Percentiles rank a stretch among this genome's conserved stretches.
These are phyloP conservation scores for Pythium phragmiticola DNA, from an alignment of 352 stramenopile species.

Conservation along the genomic window DNA sequence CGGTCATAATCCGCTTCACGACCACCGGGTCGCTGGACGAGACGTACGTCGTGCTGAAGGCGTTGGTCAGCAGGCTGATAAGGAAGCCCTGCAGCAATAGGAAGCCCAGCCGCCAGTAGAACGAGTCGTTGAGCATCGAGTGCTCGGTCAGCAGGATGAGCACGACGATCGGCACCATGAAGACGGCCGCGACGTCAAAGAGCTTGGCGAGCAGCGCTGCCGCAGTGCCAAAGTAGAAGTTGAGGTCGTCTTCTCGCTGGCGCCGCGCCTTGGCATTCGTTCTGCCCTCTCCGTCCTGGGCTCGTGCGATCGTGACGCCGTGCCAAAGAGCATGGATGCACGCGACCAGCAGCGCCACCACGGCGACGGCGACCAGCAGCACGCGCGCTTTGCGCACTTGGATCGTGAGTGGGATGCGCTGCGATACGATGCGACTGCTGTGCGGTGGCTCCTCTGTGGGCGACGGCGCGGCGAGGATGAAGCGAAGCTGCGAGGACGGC, in stretches of 20 bases:
- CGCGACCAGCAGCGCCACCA: constrained; percentile 7
- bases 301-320: constrained; percentile 6
- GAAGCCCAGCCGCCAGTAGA: constrained; percentile 32
- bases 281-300: background rate
- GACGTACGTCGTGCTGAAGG: constrained; percentile 51
- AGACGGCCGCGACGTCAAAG: constrained; percentile 37
- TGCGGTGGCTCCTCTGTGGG: background rate
- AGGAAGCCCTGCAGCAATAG: constrained; percentile 30
- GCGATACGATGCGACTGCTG: background rate
- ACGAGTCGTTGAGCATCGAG: constrained; percentile 45
- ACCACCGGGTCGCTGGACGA: constrained; percentile 5
- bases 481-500: background rate
- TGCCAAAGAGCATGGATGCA: background rate
- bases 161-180: constrained; percentile 45
- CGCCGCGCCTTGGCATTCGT: background rate
- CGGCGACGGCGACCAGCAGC: background rate
- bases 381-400: constrained; percentile 20
- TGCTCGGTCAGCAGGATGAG: constrained; percentile 39
- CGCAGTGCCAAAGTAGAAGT: constrained; percentile 49
- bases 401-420: constrained; percentile 18
- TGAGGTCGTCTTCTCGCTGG: constrained; percentile 31
- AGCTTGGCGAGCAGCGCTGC: constrained; percentile 36
- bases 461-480: background rate
- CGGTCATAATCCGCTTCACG: background rate
- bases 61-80: constrained; percentile 38